These are phyloP conservation scores for Phaeophleospora eucalypticola DNA, from an alignment of 2,329 filamentous ascomycete genomes.

Conservation along the genomic window DNA sequence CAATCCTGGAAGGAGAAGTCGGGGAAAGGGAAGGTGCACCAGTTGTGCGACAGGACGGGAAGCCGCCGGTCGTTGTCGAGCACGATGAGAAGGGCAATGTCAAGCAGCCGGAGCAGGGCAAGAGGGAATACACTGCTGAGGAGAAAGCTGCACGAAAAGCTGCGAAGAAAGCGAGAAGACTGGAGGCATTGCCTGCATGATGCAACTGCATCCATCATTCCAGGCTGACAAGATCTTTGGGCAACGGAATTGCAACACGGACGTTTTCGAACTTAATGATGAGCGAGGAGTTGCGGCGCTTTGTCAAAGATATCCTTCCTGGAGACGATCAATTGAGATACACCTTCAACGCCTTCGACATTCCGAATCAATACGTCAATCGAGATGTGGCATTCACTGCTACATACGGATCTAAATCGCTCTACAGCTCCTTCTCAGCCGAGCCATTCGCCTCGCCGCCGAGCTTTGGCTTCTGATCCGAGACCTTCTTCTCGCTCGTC, in stretches of 20 bases:
- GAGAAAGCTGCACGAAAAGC: slow-evolving; percentile 42
- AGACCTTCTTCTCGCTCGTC: slow-evolving; percentile 61
- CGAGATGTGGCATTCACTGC: no score
- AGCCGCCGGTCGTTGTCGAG: slow-evolving; percentile 23
- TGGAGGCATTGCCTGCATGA: background rate
- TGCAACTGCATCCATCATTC: no score
- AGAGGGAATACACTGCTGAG: slow-evolving; percentile 46
- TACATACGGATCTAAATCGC: background rate
- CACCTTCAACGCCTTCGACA: no score
- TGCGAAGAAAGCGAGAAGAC: slow-evolving; percentile 1
- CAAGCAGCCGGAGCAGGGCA: slow-evolving; percentile 13
- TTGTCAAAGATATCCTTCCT: no score
- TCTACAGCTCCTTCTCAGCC: slow-evolving; percentile 18
- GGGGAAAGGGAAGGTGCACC: slow-evolving; percentile 32
- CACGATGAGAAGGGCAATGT: slow-evolving; percentile 22
- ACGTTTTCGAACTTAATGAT: no score
- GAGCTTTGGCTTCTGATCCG: slow-evolving; percentile 39
- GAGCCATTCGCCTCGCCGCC: slow-evolving; percentile 9
- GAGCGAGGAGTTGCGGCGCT: no score
- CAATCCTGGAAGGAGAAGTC: slow-evolving; percentile 39
- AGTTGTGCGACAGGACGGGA: slow-evolving; percentile 33
- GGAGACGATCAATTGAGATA: no score
- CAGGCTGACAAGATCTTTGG: no score
- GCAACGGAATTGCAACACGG: no score
- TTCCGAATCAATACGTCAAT: no score